Base-by-base conservation (phyloP, 225 moss, liverwort and hornwort genomes). In the Thuidium tamariscinum region DNA sequence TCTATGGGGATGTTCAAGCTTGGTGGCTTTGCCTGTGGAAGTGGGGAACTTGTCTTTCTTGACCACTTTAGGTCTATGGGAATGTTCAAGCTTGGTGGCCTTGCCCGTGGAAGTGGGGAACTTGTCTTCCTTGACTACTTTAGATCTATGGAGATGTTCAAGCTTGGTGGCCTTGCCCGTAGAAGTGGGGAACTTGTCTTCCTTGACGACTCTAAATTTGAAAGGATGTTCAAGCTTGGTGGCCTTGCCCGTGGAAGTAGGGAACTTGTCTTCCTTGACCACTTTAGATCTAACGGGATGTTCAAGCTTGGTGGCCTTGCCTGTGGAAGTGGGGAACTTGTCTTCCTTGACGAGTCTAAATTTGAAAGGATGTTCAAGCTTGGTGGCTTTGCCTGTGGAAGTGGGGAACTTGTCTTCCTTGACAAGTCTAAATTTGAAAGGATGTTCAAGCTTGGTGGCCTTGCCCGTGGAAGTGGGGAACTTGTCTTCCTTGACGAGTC, bases 261-360 rank as follows among this genome's bases (percentile, higher is more conserved):
- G 15, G 10, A 65, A 10, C 19, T n/a, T n/a, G 3, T 9, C n/a
- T 19, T n/a, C 10, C 3, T 65, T 65, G 10, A 19, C 10, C 1
- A n/a, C 3, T n/a, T 3, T 65, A 0, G 1, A 65, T 1, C 19
- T 65, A 10, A 0, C 0, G 0, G 0, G 0, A 0, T 65, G n/a
- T 19, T n/a, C n/a, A 19, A 65, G 10, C n/a, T 65, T 65, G 20
- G 20, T 1, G 11, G 3, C 5, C 3, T n/a, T 64, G 64, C 19
- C 64, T 1, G 3, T 9, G 4, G 64, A 64, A 64, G 19, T 64
- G 0, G n/a, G n/a, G 64, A 64, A n/a, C 64, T 64, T 64, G 10
- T 9, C 18, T 64, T 67, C 67, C 22, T 67, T 67, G 22, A 44
- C 44, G 6, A 44, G 44, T 44, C 44, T 44, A 44, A 6, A 44